These are phyloP conservation scores for Salix purpurea DNA, from an alignment of 345 rosid genomes.

Conservation along the genomic window DNA sequence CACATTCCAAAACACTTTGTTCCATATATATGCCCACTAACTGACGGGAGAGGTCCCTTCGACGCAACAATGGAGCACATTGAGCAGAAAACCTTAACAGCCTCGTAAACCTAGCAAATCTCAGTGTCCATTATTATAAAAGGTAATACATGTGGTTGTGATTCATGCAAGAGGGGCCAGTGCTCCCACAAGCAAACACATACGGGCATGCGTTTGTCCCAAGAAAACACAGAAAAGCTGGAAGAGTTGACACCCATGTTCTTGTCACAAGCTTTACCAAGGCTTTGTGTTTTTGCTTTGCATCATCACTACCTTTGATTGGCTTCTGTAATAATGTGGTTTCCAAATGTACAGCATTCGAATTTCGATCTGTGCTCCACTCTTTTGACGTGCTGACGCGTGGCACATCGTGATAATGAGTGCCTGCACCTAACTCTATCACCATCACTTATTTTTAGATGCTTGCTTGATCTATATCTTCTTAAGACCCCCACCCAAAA, in stretches of 20 bases:
- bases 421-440: not conserved
- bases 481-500: not conserved
- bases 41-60: not conserved
- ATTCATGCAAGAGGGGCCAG: constrained; percentile 2
- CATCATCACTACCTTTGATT: not conserved
- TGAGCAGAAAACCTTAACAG: not conserved
- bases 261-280: not conserved
- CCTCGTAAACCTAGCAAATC: too few species aligned
- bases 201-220: constrained; percentile 14
- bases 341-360: not conserved
- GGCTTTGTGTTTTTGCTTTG: not conserved
- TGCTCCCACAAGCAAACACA: constrained; percentile 10
- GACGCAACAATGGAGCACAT: not conserved
- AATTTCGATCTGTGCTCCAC: not conserved
- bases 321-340: not conserved
- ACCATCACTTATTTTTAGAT: not conserved
- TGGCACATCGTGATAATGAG: not conserved
- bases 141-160: too few species aligned
- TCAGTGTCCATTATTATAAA: too few species aligned
- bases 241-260: not conserved
- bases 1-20: too few species aligned
- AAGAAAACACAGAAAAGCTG: not conserved
- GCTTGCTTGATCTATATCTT: not conserved
- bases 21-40: not conserved
- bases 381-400: not conserved